Percentiles rank a stretch among this genome's conserved stretches.
Evolutionary conservation across 352 stramenopile genomes (phyloP).

Genomic region (Nothophytophthora sp.): DNA sequence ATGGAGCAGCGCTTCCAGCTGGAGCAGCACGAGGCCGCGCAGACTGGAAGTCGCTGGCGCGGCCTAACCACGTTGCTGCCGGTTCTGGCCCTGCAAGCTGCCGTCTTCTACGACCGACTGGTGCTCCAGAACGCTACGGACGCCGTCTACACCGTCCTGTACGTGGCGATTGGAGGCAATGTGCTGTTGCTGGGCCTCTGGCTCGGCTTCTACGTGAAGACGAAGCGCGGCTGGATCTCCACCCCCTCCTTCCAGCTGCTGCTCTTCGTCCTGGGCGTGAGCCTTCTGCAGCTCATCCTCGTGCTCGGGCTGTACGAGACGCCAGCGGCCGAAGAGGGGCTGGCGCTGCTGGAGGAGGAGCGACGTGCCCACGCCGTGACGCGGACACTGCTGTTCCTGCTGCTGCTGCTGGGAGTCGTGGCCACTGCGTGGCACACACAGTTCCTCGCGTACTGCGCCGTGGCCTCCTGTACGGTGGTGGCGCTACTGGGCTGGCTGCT

Average conservation of each 20-base stretch:
- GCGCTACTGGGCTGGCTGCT: constrained; percentile 37
- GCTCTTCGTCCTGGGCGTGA: constrained; percentile 28
- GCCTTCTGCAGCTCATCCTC: constrained; percentile 29
- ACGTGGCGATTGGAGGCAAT: constrained; percentile 16
- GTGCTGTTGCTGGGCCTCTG: constrained; percentile 15
- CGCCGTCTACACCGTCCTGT: constrained; percentile 29
- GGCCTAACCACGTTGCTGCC: constrained; percentile 30
- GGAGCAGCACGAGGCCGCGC: constrained; percentile 56
- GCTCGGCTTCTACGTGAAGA: constrained; percentile 24
- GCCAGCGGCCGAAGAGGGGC: background rate
- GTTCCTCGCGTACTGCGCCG: constrained; percentile 41
- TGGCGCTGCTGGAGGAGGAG: constrained; percentile 16
- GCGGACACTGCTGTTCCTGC: constrained; percentile 50
- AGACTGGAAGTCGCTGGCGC: constrained; percentile 35
- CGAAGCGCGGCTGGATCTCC: constrained; percentile 14
- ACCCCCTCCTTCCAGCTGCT: constrained; percentile 36
- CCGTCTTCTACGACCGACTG: constrained; percentile 28
- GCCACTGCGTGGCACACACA: constrained; percentile 62
- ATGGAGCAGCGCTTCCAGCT: constrained; percentile 62
- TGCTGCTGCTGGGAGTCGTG: constrained; percentile 49
- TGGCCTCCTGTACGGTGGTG: constrained; percentile 26
- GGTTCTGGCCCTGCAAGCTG: constrained; percentile 42
- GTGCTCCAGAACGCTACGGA: constrained; percentile 15
- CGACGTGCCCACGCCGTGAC: constrained; percentile 36
- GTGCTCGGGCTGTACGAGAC: constrained; percentile 40